Evolutionary conservation across 2,329 filamentous ascomycete species (phyloP).

Genomic region (Rhexocercosporidium sp.): DNA sequence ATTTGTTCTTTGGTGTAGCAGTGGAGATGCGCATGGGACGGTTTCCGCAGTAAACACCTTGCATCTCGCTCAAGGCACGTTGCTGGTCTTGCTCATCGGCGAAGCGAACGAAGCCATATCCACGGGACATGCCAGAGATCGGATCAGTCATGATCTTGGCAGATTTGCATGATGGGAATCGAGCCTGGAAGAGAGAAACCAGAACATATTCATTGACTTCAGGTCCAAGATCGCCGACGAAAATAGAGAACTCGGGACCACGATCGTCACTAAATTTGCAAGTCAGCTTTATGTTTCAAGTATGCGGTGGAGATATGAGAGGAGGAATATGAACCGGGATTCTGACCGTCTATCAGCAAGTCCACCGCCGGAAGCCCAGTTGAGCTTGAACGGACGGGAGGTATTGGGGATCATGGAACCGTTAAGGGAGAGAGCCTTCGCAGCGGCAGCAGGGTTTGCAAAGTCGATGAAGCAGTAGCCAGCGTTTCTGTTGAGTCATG

Average conservation of each 20-base stretch:
- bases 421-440: constrained; percentile 89
- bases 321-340: constrained; percentile 40
- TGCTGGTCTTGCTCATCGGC: constrained; percentile 95
- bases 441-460: constrained; percentile 77
- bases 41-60: constrained; percentile 98
- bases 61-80: constrained; percentile 95
- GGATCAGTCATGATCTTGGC: constrained; percentile 99
- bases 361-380: constrained; percentile 97
- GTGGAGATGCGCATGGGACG: constrained; percentile 98
- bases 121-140: constrained; percentile 95
- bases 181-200: constrained; percentile 94
- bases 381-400: constrained; percentile 94
- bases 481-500: constrained; percentile 71
- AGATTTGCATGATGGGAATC: constrained; percentile 97
- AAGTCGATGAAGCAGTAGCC: constrained; percentile 99
- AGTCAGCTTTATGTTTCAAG: constrained; percentile 24
- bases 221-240: constrained; percentile 95
- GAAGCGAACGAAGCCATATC: constrained; percentile 98
- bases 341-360: constrained; percentile 87
- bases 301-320: constrained; percentile 22
- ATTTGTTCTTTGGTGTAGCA: constrained; percentile 93
- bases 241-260: constrained; percentile 95
- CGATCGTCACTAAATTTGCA: constrained; percentile 80
- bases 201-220: constrained; percentile 99
- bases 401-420: constrained; percentile 92